phyloP scores from a whole-genome alignment of 805 yeast genomes.

The Hanseniaspora pseudoguilliermondii region DNA sequence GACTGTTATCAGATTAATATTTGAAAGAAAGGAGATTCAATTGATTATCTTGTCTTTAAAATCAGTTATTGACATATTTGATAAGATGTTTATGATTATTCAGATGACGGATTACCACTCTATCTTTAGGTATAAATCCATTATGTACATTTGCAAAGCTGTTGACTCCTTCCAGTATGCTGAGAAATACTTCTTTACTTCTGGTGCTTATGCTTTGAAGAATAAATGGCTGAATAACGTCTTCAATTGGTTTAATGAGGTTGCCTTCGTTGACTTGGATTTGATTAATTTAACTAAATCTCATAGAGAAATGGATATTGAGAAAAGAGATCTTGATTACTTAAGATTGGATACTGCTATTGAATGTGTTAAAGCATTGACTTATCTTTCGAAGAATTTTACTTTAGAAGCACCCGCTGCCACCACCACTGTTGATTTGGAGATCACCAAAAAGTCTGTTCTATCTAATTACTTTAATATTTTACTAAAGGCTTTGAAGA shows the following conservation, averaged over 20 bases:
- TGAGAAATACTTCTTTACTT: constrained; percentile 21
- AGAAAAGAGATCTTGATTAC: constrained; percentile 34
- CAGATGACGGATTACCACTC: constrained; percentile 20
- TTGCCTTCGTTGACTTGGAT: constrained; percentile 33
- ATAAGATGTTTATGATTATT: constrained; percentile 23
- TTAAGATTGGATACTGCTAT: constrained; percentile 47
- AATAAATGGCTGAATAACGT: constrained; percentile 36
- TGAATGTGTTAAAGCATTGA: constrained; percentile 49
- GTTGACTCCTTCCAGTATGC: constrained; percentile 24
- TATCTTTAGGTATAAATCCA: constrained; percentile 23
- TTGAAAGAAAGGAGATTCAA: constrained; percentile 26
- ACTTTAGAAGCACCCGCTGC: constrained; percentile 50
- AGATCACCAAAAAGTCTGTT: constrained; percentile 43
- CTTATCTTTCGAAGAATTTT: constrained; percentile 41
- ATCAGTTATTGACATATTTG: constrained; percentile 27
- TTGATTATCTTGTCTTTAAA: constrained; percentile 27
- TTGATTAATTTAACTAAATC: constrained; percentile 23
- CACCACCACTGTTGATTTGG: constrained; percentile 39
- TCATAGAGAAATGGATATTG: constrained; percentile 28
- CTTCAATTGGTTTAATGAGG: constrained; percentile 43
- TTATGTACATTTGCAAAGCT: constrained; percentile 27
- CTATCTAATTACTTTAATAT: constrained; percentile 62
- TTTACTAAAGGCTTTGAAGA: constrained; percentile 34
- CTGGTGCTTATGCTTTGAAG: constrained; percentile 37
- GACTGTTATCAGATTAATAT: constrained; percentile 33